These are phyloP conservation scores for Pseudomonodictys pantanalensis DNA, from an alignment of 495 filamentous ascomycete species.

Conservation along the genomic window DNA sequence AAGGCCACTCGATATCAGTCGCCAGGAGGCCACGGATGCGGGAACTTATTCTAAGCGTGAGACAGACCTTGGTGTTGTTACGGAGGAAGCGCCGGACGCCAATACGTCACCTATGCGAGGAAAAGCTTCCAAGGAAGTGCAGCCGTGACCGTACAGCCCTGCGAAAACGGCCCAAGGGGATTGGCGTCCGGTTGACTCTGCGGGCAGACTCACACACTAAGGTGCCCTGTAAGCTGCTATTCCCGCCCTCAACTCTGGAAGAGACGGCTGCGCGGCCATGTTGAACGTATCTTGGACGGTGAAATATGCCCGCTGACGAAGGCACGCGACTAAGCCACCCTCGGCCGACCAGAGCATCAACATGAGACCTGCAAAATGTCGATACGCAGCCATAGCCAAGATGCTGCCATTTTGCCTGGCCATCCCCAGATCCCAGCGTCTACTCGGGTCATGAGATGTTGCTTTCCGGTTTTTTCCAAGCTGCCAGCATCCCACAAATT, in stretches of 20 bases:
- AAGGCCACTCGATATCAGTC: background rate
- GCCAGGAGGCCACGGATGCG: background rate
- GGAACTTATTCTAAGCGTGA: background rate
- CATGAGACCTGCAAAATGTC: background rate
- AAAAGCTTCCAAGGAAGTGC: background rate
- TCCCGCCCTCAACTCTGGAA: no score
- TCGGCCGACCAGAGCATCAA: slow-evolving; percentile 4
- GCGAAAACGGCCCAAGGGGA: no score
- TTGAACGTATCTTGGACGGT: no score
- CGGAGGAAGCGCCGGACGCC: slow-evolving; percentile 1
- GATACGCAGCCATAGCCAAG: background rate
- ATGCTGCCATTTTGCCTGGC: background rate
- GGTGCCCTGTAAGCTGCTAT: no score
- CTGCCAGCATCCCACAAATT: background rate
- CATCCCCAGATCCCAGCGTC: background rate
- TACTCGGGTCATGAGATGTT: slow-evolving; percentile 9
- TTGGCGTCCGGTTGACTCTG: no score
- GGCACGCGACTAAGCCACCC: slow-evolving; percentile 13
- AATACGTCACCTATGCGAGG: background rate
- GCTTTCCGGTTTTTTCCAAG: slow-evolving; percentile 1
- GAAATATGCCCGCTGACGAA: slow-evolving; percentile 6
- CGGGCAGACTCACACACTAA: no score
- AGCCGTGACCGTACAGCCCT: background rate
- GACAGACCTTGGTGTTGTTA: background rate
- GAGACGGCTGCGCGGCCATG: no score